phyloP scores from a whole-genome alignment of 148 eudicot genomes.

The Cornus controversa region DNA sequence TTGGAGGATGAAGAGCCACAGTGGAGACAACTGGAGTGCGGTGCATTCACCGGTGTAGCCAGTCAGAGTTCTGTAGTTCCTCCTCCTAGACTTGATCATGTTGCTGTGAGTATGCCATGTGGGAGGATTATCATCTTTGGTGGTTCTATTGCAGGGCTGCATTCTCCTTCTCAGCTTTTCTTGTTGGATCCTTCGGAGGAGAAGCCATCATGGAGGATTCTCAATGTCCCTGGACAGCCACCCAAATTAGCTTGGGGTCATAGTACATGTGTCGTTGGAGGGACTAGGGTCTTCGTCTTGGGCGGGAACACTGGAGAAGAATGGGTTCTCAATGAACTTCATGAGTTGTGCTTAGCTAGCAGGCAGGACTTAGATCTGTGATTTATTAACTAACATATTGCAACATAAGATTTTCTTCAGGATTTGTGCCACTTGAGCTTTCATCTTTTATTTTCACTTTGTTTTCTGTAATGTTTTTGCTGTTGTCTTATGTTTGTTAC shows the following conservation, averaged over 20 bases:
- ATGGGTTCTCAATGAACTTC: constrained; percentile 75
- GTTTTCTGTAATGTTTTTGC: background rate
- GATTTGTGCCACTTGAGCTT: background rate
- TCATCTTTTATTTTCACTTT: background rate
- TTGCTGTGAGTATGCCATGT: constrained; percentile 81
- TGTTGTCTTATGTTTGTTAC: background rate
- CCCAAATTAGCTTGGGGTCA: constrained; percentile 91
- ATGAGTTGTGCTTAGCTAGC: constrained; percentile 78
- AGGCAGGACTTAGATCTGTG: constrained; percentile 53
- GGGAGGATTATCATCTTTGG: constrained; percentile 78
- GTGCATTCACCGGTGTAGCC: constrained; percentile 51
- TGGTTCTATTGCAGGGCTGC: constrained; percentile 74
- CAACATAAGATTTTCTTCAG: background rate
- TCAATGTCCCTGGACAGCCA: constrained; percentile 72
- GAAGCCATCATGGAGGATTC: constrained; percentile 72
- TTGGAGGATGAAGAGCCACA: constrained; percentile 54
- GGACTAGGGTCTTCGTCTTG: constrained; percentile 72
- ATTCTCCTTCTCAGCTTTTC: constrained; percentile 76
- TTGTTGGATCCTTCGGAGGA: constrained; percentile 74
- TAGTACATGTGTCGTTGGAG: constrained; percentile 81
- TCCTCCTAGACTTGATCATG: constrained; percentile 85
- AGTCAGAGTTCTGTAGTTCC: constrained; percentile 57
- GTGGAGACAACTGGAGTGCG: constrained; percentile 65
- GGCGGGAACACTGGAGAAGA: constrained; percentile 90
- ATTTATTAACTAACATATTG: background rate